Evolutionary conservation across 2,329 filamentous ascomycete species (phyloP), one percentile per base, ranked within the genome.

Genomic region (Bipolaris sorokiniana): DNA sequence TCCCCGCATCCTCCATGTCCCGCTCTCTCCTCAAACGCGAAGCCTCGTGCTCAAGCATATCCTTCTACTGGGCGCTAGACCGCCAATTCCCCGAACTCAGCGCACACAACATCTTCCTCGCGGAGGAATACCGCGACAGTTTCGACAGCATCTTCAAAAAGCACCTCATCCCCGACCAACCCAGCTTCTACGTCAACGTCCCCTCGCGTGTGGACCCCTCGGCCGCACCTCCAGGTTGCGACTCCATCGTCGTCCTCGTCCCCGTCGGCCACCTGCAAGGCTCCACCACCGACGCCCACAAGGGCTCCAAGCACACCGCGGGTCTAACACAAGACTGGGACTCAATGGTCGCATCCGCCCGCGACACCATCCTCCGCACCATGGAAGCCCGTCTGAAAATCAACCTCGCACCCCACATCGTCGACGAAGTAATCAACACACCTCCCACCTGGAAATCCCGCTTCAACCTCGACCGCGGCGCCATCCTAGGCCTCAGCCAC

Each of bases 171-270:
- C 90, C 90, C 1, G 73, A 82, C 1, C 82, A 91, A 56, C 89
- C 89, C 0, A 88, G 85, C 54, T 92, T 92, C 79, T 92, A 92
- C 75, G 84, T 92, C 75, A 91, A 92, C 69, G 88, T 92, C 0
- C 90, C 90, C 0, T 88, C 84, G 45, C 83, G 89, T 11, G 82
- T 91, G 7, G 90, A 92, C 62, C 78, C 85, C 0, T 82, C 82
- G 0, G 90, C 90, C 1, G 88, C 90, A 0, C 90, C 90, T 0
- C 73, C 80, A 2, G 86, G 83, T 1, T 84, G 83, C 64, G 90
- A 92, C 67, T 80, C 84, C 1, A 75, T 92, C 45, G 86, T 91
- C 13, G 87, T 90, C 1, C 81, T 92, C 5, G 88, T 92, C 0
- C 90, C 90, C 0, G 87, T 90, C 1, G 89, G 90, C 0, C 89